Evolutionary conservation across 495 filamentous ascomycete genomes (phyloP).

Genomic region (Aspergillus coremiiformis): DNA sequence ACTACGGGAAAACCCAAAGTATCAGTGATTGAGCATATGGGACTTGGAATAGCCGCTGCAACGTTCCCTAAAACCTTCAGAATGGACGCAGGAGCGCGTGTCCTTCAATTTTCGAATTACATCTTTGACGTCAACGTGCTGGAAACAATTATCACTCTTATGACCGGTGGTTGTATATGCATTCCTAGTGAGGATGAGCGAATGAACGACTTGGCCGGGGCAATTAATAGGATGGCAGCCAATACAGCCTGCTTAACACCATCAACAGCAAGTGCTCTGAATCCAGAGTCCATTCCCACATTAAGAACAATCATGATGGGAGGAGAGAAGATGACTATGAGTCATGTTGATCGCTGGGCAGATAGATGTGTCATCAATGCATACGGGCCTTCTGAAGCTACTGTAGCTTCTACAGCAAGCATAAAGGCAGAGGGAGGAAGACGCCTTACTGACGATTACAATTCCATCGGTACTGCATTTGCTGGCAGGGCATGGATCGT

Average conservation of each 20-base stretch:
- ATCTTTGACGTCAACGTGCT: constrained; percentile 60
- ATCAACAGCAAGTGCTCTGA: constrained; percentile 40
- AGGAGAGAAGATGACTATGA: constrained; percentile 49
- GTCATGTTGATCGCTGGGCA: constrained; percentile 36
- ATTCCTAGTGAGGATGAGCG: constrained; percentile 54
- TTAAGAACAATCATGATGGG: constrained; percentile 44
- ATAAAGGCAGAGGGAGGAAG: constrained; percentile 36
- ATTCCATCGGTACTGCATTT: constrained; percentile 33
- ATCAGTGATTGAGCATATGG: constrained; percentile 38
- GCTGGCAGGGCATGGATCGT: constrained; percentile 51
- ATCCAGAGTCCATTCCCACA: constrained; percentile 41
- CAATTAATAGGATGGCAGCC: constrained; percentile 33
- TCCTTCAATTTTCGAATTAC: constrained; percentile 63
- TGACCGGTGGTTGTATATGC: constrained; percentile 56
- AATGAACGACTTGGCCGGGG: constrained; percentile 37
- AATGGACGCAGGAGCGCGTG: constrained; percentile 45
- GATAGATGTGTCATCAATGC: constrained; percentile 42
- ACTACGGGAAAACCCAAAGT: constrained; percentile 47
- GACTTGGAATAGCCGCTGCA: constrained; percentile 26
- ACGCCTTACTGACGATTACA: constrained; percentile 32
- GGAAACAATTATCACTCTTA: constrained; percentile 60
- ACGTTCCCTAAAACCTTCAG: constrained; percentile 31
- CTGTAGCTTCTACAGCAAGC: constrained; percentile 39
- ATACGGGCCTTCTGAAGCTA: constrained; percentile 50
- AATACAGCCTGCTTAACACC: constrained; percentile 37